A percentile compares a stretch with the other conserved stretches of the same genome.
Conservation (phyloP, 805 yeast species). For the Vanderwaltozyma yarrowii region DNA sequence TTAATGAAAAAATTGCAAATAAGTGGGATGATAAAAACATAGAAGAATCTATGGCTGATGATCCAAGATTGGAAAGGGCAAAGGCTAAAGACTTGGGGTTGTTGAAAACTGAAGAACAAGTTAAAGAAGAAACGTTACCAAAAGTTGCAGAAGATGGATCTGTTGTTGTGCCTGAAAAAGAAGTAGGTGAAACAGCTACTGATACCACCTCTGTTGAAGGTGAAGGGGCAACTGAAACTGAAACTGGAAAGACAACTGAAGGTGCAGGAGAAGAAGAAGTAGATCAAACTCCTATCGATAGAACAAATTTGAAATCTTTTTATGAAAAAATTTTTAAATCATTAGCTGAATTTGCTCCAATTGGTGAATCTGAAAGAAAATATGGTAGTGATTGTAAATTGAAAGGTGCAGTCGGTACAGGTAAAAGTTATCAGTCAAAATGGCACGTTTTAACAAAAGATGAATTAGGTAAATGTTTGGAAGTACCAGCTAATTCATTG, state of each 20-base stretch:
- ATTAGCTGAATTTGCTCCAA: conserved; percentile 17
- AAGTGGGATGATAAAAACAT: neutral
- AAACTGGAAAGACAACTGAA: neutral
- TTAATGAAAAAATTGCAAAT: neutral
- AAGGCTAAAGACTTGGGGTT: neutral
- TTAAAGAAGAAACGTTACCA: too few species aligned
- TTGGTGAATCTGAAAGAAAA: conserved; percentile 14
- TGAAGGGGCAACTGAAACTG: neutral
- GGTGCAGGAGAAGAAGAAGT: too few species aligned
- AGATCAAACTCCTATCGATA: neutral
- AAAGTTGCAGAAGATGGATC: neutral
- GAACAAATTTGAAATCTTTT: conserved; percentile 9
- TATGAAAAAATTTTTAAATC: conserved; percentile 19
- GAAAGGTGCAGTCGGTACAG: conserved; percentile 16
- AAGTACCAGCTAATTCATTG: conserved; percentile 11
- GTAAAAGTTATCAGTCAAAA: conserved; percentile 14
- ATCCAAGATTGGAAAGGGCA: neutral
- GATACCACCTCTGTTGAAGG: neutral
- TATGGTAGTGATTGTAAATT: conserved; percentile 13
- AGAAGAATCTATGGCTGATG: neutral
- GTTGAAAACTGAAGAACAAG: too few species aligned
- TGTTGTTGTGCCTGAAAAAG: neutral
- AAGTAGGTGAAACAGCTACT: neutral
- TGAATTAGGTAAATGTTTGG: conserved; percentile 17
- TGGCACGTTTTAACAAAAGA: conserved; percentile 15